Percentiles rank a stretch among this genome's conserved stretches.
phyloP scores from a whole-genome alignment of 495 filamentous ascomycete species.

The Glonium stellatum region DNA sequence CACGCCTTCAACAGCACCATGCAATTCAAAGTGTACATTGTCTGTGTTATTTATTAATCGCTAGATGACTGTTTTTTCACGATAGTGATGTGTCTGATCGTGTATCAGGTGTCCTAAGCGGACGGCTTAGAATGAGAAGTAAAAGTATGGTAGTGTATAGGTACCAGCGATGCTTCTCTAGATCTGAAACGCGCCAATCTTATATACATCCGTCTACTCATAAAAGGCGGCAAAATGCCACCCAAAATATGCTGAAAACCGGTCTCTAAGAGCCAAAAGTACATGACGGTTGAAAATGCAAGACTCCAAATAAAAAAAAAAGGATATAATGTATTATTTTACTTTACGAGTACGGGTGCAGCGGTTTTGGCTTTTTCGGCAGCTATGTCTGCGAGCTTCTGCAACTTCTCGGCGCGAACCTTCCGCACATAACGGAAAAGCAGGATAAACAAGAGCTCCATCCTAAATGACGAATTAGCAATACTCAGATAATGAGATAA shows the following conservation, averaged over 20 bases:
- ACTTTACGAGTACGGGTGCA: conserved; percentile 20
- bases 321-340: background rate
- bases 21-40: too few relatives aligned
- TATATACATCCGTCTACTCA: background rate
- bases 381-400: conserved; percentile 55
- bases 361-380: conserved; percentile 45
- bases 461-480: conserved; percentile 47
- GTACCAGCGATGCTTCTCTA: too few relatives aligned
- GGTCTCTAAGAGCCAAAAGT: background rate
- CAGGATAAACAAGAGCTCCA: conserved; percentile 84
- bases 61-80: too few relatives aligned
- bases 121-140: too few relatives aligned
- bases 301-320: background rate
- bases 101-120: too few relatives aligned
- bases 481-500: background rate
- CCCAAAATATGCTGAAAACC: background rate
- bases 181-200: too few relatives aligned
- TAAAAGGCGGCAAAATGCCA: background rate
- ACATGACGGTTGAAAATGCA: background rate
- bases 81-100: too few relatives aligned
- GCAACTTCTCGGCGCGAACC: conserved; percentile 62
- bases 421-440: conserved; percentile 74
- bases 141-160: too few relatives aligned
- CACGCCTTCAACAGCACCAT: too few relatives aligned
- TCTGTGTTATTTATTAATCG: too few relatives aligned